Conservation (phyloP, 2,329 filamentous ascomycete species). For the Fusarium pilosicola region DNA sequence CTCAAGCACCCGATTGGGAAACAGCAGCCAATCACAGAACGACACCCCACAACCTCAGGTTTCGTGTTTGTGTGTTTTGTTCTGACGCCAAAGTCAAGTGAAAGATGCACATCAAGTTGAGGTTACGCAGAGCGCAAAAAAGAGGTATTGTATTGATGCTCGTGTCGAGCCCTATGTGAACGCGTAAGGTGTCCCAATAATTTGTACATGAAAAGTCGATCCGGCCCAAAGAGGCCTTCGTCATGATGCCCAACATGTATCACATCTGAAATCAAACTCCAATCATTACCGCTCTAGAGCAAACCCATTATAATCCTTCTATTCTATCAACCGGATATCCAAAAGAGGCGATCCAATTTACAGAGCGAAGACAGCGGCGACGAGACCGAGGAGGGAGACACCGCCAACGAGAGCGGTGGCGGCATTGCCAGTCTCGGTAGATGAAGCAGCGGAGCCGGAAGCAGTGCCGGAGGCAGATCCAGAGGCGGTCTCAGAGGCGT, state of each 20-base stretch:
- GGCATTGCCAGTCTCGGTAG: constrained; percentile 47
- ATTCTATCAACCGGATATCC: constrained; percentile 7
- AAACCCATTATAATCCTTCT: constrained; percentile 38
- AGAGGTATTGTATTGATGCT: constrained; percentile 44
- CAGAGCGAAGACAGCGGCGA: constrained; percentile 62
- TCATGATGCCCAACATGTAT: constrained; percentile 32
- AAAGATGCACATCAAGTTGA: background rate
- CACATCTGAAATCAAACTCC: constrained; percentile 37
- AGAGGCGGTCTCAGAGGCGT: constrained; percentile 28
- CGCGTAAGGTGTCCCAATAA: constrained; percentile 38
- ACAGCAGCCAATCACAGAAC: constrained; percentile 15
- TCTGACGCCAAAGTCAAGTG: background rate
- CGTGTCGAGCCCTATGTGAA: constrained; percentile 41
- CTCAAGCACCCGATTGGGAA: constrained; percentile 24
- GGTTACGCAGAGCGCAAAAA: constrained; percentile 30
- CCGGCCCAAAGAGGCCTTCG: constrained; percentile 21
- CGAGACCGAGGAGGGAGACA: constrained; percentile 58
- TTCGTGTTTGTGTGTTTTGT: background rate
- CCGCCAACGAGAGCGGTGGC: constrained; percentile 54
- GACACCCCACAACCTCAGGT: constrained; percentile 3
- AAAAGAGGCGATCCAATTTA: constrained; percentile 48
- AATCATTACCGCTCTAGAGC: constrained; percentile 39
- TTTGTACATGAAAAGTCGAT: constrained; percentile 44
- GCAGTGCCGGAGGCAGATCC: constrained; percentile 39
- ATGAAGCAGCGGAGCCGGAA: constrained; percentile 36